Percentiles rank a stretch among this genome's conserved stretches.
phyloP scores from a whole-genome alignment of 306 rosid genomes.

The Biancaea sappan region DNA sequence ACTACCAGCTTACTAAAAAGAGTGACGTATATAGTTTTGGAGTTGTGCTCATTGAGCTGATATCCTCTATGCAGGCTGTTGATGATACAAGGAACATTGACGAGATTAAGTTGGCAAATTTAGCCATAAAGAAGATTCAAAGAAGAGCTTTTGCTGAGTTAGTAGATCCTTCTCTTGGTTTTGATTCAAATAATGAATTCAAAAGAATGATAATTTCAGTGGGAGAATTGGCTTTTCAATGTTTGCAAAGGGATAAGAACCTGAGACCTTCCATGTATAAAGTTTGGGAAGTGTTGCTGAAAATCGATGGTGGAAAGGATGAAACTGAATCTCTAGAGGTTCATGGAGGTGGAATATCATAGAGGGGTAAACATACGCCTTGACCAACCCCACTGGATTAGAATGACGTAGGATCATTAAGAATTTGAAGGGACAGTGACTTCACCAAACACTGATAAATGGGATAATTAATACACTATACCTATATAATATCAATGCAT shows the following conservation, averaged over 20 bases:
- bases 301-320: constrained; percentile 17
- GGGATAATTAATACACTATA: neutral
- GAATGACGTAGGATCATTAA: neutral
- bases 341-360: neutral
- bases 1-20: constrained; percentile 52
- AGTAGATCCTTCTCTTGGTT: no score
- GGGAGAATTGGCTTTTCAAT: constrained; percentile 39
- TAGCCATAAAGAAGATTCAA: no score
- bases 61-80: constrained; percentile 33
- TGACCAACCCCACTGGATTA: neutral
- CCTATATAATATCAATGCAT: no score
- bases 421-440: neutral
- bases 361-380: neutral
- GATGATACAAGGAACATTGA: constrained; percentile 38
- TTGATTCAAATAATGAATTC: no score
- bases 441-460: neutral
- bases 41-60: constrained; percentile 50
- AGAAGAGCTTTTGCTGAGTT: no score
- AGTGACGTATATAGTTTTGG: constrained; percentile 59
- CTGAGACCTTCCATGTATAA: constrained; percentile 43
- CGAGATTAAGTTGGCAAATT: no score
- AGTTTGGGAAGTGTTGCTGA: constrained; percentile 33
- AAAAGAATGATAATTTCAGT: constrained; percentile 30
- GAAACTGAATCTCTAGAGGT: neutral
- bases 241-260: constrained; percentile 39